Evolutionary conservation across 352 stramenopile genomes (phyloP), one percentile per base, ranked within the genome.

Genomic region (Albugo candida): DNA sequence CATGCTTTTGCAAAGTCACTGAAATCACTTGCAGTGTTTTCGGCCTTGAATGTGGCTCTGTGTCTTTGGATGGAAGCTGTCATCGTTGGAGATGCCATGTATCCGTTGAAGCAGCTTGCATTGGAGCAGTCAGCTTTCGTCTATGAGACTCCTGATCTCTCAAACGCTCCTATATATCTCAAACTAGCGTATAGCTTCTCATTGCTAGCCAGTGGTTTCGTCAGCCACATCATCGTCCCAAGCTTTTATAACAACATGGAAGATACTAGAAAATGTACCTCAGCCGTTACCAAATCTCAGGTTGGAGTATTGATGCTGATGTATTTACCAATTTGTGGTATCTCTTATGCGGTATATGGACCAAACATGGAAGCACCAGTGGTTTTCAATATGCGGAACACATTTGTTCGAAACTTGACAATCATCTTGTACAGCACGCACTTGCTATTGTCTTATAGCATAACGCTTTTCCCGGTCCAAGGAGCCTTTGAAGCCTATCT

Each of bases 321-420:
- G 18, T 86, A 86, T 52, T 52, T 83, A 19, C 74, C 74, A 8
- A 72, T 86, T 53, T 86, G 74, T 59, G 68, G 64, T 47, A 57
- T 86, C 41, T 83, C 71, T 18, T 86, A 77, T 52, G 70, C 74
- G 1, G 74, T 83, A 10, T 86, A 86, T 47, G 74, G 74, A 1
- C 61, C 63, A n/a, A 81, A 69, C 21, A 63, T 86, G 1, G 59
- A 83, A 53, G 71, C 74, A 21, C 74, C 74, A 0, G 67, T 86
- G 18, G 82, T 86, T 52, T 86, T 86, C 55, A 86, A 86, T 49
- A 81, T 86, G 70, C 69, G 74, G 42, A 86, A 83, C 53, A 49
- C 58, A 6, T 55, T 81, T 45, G 71, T 86, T 49, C 70, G 70
- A 27, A 73, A 81, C 49, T 37, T 86, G 31, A 67, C 74, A 12